Evolutionary conservation across 257 asterid genomes (phyloP).

Genomic region (Solanum sitiens): DNA sequence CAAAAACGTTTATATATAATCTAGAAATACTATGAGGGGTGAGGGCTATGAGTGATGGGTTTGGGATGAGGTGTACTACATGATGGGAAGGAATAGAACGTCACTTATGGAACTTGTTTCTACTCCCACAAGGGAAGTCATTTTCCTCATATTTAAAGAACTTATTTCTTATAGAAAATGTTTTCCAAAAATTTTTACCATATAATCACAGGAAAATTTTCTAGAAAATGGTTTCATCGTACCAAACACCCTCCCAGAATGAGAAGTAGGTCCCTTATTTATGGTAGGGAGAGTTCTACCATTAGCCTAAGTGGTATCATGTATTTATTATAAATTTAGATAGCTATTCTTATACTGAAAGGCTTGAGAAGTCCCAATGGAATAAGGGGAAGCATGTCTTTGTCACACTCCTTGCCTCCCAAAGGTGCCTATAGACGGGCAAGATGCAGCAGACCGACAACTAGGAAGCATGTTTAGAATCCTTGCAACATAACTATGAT

Average conservation of each 20-base stretch:
- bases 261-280: neutral
- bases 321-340: neutral
- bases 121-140: neutral
- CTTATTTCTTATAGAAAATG: neutral
- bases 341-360: neutral
- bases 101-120: neutral
- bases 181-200: neutral
- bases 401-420: conserved; percentile 8
- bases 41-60: no score
- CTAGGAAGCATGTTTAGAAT: neutral
- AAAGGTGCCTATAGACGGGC: conserved; percentile 1
- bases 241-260: neutral
- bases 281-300: neutral
- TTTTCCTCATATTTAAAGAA: neutral
- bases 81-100: neutral
- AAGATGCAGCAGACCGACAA: neutral
- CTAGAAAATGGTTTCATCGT: neutral
- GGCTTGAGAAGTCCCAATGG: neutral
- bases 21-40: neutral
- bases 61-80: no score
- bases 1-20: neutral
- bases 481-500: neutral
- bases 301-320: neutral
- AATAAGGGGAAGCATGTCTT: conserved; percentile 1
- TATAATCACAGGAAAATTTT: neutral